Evolutionary conservation across 2,329 filamentous ascomycete species (phyloP).

Genomic region (Acarospora socialis): DNA sequence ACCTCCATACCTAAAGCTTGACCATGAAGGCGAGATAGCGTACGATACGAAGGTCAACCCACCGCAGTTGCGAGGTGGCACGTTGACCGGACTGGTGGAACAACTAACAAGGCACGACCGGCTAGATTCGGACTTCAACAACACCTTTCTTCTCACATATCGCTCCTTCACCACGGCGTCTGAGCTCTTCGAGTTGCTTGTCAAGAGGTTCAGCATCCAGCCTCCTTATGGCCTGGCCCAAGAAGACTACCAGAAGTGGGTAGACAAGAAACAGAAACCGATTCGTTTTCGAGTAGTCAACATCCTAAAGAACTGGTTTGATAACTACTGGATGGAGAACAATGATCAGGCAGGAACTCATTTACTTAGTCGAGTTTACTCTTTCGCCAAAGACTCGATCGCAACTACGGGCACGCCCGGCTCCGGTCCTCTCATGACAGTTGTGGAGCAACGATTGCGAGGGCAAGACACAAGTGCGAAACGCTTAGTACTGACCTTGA

Average conservation of each 20-base stretch:
- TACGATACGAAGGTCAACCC: slow-evolving; percentile 73
- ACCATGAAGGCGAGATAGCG: slow-evolving; percentile 76
- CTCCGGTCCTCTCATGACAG: slow-evolving; percentile 66
- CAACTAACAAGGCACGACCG: slow-evolving; percentile 94
- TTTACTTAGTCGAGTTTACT: slow-evolving; percentile 75
- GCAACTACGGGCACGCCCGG: slow-evolving; percentile 89
- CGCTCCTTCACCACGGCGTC: slow-evolving; percentile 82
- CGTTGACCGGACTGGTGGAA: slow-evolving; percentile 76
- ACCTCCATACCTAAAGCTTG: slow-evolving; percentile 71
- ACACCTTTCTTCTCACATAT: slow-evolving; percentile 94
- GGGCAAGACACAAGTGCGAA: slow-evolving; percentile 80
- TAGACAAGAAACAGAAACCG: slow-evolving; percentile 86
- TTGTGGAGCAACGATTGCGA: slow-evolving; percentile 75
- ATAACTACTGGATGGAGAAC: slow-evolving; percentile 98
- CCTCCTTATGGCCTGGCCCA: slow-evolving; percentile 67
- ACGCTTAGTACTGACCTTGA: slow-evolving; percentile 73
- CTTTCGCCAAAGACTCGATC: slow-evolving; percentile 81
- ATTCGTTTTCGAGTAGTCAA: slow-evolving; percentile 95
- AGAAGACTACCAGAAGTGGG: slow-evolving; percentile 72
- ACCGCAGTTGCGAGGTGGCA: slow-evolving; percentile 73
- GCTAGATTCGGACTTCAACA: slow-evolving; percentile 88
- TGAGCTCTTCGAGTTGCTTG: slow-evolving; percentile 84
- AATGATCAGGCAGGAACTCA: slow-evolving; percentile 69
- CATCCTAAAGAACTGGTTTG: slow-evolving; percentile 96
- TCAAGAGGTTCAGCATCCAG: slow-evolving; percentile 83